Base-by-base conservation (phyloP, 305 asterid species). In the Solanum aculeatissimum region DNA sequence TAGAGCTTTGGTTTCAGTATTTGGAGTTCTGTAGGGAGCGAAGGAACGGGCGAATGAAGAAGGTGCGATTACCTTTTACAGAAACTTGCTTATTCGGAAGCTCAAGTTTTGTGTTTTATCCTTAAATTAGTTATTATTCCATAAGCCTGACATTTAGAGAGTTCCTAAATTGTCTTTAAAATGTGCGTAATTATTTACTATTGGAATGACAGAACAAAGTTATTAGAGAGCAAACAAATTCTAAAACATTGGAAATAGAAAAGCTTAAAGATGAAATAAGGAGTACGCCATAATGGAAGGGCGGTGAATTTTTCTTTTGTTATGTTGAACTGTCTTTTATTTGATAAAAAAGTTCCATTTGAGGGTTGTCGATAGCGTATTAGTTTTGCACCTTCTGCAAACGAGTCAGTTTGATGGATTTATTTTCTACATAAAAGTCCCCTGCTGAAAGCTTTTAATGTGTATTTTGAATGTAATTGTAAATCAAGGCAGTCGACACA, bases 1-100 rank as follows among this genome's bases (percentile, higher is more conserved):
- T 95, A 35, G 90, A 91, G 85, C 92, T 97, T 18, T 97, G 99
- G 98, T 97, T 97, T 89, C 94, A 95, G 91, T 97, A 95, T 84
- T 89, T 95, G 91, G 99, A 97, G 89, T 97, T 92, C 53, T 97
- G 99, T 83, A 88, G 89, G 89, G 91, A 90, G 45, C 88, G 94
- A 55, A 91, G 94, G 7, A 93, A 94, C 55, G 96, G 98, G 13
- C 87, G 94, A 84, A 93, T 97, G 97, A 97, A 94, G 83, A 92
- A 95, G 98, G 99, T 97, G 88, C 9, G 15, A 45, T 74, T 74
- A 14, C 35, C 42, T 74, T 74, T 74, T 15, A 15, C 35, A 14
- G 53, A 40, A 42, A 71, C 35, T 49, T 71, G 79, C 51, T 71
- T 40, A 42, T 21, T 21, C 21, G 32, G 57, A 12, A 21, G 14